Base-by-base conservation (phyloP, 495 filamentous ascomycete species). In the Hamigera avellanea region DNA sequence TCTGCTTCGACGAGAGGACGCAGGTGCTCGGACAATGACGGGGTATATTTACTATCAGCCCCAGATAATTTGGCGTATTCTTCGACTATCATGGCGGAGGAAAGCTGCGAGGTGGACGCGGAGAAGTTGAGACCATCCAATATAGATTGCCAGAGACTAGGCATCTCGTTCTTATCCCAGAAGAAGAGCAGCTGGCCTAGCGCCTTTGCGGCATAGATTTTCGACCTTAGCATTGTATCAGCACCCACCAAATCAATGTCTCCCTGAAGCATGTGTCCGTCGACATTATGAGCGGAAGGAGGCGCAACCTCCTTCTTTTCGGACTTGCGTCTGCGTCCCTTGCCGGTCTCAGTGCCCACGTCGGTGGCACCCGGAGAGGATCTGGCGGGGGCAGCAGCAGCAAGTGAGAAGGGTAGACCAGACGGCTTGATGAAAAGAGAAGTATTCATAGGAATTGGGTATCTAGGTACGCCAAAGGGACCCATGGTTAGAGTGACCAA, bases 221-320 rank as follows among this genome's bases (percentile, higher is more conserved):
- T 86, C 6, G 88, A 94, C 45, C 88, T 75, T 37, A 95, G 70
- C 48, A 98, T 73, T 3, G 77, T 79, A 37, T 98, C 93, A 33
- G 80, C 66, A 31, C 93, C 88, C 18, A 96, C 87, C 28, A 98
- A 64, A 46, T 98, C 91, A 36, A 95, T 79, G 50, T 98, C 91
- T 29, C 91, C 91, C 48, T 86, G 83, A 59, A 98, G 85, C 85
- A 98, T 95, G 49, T 93, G 86, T 13, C 86, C 91, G 52, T 98
- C 91, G 25, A 98, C 85, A 54, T 98, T 94, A 56, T 98, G 93
- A 3, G 78, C 70, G 10, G 80, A 77, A 17, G 63, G 59, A 0
- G 74, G 52, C 17, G 73, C 61, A 14, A 83, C 75, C 43, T 88
- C 82, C 30, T 80, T 78, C 67, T 84, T 89, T 23, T 86, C 83